phyloP scores from a whole-genome alignment of 352 stramenopile species.

The Aphanomyces astaci region DNA sequence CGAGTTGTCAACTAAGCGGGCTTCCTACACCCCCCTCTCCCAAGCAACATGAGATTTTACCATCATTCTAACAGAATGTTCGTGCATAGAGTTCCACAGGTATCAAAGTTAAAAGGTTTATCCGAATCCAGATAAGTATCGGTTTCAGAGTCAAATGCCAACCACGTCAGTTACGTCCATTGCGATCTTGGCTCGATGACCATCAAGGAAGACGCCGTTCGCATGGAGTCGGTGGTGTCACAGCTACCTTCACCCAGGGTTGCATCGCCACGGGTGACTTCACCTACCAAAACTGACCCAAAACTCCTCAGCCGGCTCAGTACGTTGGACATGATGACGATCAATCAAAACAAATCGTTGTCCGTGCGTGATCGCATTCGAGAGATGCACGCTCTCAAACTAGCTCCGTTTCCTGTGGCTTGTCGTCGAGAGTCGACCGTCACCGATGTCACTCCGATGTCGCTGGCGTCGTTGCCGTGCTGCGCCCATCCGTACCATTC shows the following conservation, averaged over 20 bases:
- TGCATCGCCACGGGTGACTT: not conserved
- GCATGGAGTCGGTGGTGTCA: not conserved
- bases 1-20: too few species aligned
- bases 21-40: too few species aligned
- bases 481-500: not conserved
- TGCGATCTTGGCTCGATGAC: not conserved
- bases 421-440: not conserved
- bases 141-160: not conserved
- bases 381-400: slow-evolving; percentile 11
- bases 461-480: not conserved
- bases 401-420: not conserved
- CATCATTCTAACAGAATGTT: too few species aligned
- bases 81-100: not conserved
- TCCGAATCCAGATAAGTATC: not conserved
- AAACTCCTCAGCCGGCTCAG: slow-evolving; percentile 6
- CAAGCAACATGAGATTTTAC: too few species aligned
- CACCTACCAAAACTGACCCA: not conserved
- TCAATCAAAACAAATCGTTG: not conserved
- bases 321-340: not conserved
- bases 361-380: slow-evolving; percentile 10
- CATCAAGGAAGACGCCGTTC: not conserved
- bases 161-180: not conserved
- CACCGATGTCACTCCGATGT: not conserved
- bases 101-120: not conserved
- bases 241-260: too few species aligned